phyloP scores from a whole-genome alignment of 1,284 basidiomycete genomes.

The Puccinia novopanici region DNA sequence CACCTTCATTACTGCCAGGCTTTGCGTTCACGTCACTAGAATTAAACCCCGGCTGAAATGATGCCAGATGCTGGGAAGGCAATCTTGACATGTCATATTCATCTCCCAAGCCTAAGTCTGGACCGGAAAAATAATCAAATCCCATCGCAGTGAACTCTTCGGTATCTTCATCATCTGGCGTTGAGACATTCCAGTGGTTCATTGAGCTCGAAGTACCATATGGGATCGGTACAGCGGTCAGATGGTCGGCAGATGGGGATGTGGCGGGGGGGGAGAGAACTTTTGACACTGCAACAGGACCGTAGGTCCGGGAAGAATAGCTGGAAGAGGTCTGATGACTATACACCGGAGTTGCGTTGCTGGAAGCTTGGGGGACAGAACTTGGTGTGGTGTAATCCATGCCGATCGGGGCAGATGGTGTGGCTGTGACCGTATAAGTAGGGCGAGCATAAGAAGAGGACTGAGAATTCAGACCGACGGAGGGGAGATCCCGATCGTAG shows the following conservation, averaged over 20 bases:
- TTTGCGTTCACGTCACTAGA: constrained; percentile 15
- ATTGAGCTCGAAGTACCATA: constrained; percentile 34
- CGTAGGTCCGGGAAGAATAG: constrained; percentile 50
- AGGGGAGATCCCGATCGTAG: constrained; percentile 62
- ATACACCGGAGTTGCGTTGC: constrained; percentile 53
- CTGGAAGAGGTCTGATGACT: constrained; percentile 24
- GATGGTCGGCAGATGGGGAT: constrained; percentile 19
- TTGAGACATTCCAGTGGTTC: constrained; percentile 26
- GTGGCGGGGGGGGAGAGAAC: constrained; percentile 22
- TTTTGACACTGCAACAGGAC: constrained; percentile 34
- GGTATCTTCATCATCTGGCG: constrained; percentile 47
- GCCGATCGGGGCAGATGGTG: constrained; percentile 53
- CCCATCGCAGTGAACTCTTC: constrained; percentile 51
- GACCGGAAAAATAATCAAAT: constrained; percentile 50
- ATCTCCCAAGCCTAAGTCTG: constrained; percentile 42
- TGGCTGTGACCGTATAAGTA: constrained; percentile 34
- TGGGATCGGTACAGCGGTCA: constrained; percentile 7
- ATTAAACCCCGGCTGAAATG: constrained; percentile 39
- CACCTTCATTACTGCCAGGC: constrained; percentile 42
- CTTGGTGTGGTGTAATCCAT: constrained; percentile 62
- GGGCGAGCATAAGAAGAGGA: constrained; percentile 27
- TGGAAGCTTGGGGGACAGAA: constrained; percentile 53
- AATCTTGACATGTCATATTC: constrained; percentile 41
- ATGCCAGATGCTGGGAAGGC: constrained; percentile 33
- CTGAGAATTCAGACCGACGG: not conserved